phyloP scores from a whole-genome alignment of 1,284 basidiomycete species.

The Trametes polyzona region DNA sequence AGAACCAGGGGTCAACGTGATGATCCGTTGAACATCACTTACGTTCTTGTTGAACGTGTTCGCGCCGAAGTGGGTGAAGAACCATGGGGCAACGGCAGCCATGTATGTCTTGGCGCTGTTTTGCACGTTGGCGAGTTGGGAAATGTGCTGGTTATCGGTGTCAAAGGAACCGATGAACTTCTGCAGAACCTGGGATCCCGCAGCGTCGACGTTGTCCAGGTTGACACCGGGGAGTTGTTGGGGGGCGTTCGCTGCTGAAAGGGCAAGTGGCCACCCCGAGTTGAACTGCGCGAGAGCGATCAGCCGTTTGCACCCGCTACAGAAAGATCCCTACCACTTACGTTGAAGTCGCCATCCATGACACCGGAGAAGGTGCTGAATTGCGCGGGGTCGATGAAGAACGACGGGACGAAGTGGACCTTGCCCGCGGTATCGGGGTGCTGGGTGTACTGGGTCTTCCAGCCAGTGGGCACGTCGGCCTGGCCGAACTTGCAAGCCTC shows the following conservation, averaged over 20 bases:
- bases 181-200: conserved; percentile 43
- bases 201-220: conserved; percentile 27
- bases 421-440: conserved; percentile 50
- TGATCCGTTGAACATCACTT: conserved; percentile 26
- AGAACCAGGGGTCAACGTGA: not conserved
- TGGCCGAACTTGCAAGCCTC: conserved; percentile 72
- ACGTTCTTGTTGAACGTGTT: conserved; percentile 84
- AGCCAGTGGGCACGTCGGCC: conserved; percentile 55
- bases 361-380: conserved; percentile 52
- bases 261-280: conserved; percentile 63
- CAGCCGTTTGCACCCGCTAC: not conserved
- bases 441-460: conserved; percentile 59
- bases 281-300: conserved; percentile 53
- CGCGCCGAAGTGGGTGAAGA: conserved; percentile 78
- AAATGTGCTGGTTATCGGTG: conserved; percentile 47
- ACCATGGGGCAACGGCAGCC: conserved; percentile 51
- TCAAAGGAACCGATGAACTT: conserved; percentile 46
- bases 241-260: conserved; percentile 50
- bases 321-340: conserved; percentile 34
- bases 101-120: conserved; percentile 31
- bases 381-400: conserved; percentile 60
- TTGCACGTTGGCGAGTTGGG: conserved; percentile 30
- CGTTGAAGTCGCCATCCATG: conserved; percentile 66
- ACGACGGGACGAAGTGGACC: conserved; percentile 67
- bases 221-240: conserved; percentile 31